phyloP scores from a whole-genome alignment of 441 rosid genomes.

The Theobroma grandiflorum region DNA sequence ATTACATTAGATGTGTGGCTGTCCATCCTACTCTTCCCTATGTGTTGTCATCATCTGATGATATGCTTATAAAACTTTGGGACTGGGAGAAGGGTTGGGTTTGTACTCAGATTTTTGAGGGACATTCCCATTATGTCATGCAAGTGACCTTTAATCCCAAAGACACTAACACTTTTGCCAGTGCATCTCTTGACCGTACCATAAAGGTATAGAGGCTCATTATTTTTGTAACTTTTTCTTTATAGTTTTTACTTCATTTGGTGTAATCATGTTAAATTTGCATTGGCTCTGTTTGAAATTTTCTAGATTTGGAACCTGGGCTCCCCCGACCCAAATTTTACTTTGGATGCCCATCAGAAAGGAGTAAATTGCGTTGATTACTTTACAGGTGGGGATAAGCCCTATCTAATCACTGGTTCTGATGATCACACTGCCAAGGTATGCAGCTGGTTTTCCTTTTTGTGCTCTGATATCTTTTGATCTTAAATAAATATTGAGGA shows the following conservation, averaged over 20 bases:
- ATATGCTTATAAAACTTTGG: slow-evolving; percentile 91
- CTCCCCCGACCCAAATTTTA: slow-evolving; percentile 92
- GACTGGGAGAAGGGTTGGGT: slow-evolving; percentile 97
- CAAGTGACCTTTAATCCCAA: slow-evolving; percentile 78
- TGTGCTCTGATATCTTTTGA: slow-evolving; percentile 19
- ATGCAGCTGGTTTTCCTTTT: slow-evolving; percentile 31
- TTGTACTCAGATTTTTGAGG: slow-evolving; percentile 82
- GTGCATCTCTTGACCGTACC: slow-evolving; percentile 90
- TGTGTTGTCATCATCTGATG: slow-evolving; percentile 87
- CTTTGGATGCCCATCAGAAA: slow-evolving; percentile 92
- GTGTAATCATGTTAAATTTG: slow-evolving; percentile 18
- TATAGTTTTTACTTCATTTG: slow-evolving; percentile 24
- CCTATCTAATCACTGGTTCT: slow-evolving; percentile 91
- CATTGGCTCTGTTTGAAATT: slow-evolving; percentile 24
- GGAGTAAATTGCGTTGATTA: slow-evolving; percentile 96
- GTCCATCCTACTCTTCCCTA: slow-evolving; percentile 85
- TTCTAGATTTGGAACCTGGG: slow-evolving; percentile 95
- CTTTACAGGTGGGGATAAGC: slow-evolving; percentile 91
- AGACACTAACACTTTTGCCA: slow-evolving; percentile 79
- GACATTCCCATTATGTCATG: slow-evolving; percentile 94
- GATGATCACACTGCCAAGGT: slow-evolving; percentile 99
- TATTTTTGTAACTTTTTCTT: slow-evolving; percentile 15
- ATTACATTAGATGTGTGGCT: slow-evolving; percentile 78
- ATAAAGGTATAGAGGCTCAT: slow-evolving; percentile 60
- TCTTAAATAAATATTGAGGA: slow-evolving; percentile 25